A percentile compares a stretch with the other conserved stretches of the same genome.
Evolutionary conservation across 331 rosid species (phyloP).

Genomic region (Cucumis variabilis): DNA sequence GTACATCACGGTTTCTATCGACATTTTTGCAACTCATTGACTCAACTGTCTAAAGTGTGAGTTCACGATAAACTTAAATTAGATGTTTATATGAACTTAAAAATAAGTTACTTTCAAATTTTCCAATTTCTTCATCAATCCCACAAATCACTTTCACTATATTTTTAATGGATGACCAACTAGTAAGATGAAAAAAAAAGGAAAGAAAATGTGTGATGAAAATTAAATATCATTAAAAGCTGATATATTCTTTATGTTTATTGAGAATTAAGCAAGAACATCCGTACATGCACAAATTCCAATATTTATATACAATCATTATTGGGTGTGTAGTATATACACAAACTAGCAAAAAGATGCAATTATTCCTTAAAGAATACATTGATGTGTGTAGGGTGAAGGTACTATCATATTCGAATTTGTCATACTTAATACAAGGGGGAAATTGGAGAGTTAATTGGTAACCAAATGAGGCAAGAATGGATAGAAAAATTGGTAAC

Average conservation of each 20-base stretch:
- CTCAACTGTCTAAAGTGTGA: too few species aligned
- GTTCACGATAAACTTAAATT: too few species aligned
- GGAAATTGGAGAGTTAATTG: neutral
- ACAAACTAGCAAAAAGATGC: constrained; percentile 14
- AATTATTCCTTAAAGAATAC: constrained; percentile 23
- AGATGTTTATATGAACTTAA: neutral
- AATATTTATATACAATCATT: neutral
- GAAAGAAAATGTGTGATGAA: neutral
- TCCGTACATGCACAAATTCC: neutral
- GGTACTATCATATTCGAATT: neutral
- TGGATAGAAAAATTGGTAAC: too few species aligned
- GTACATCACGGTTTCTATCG: too few species aligned
- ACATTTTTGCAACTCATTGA: too few species aligned
- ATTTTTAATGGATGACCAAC: neutral
- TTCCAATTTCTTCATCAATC: constrained; percentile 5
- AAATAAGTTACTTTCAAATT: neutral
- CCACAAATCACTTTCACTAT: constrained; percentile 28
- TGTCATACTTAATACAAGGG: neutral
- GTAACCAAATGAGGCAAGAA: too few species aligned
- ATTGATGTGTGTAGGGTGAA: neutral
- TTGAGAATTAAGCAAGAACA: constrained; percentile 2
- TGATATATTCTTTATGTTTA: constrained; percentile 12
- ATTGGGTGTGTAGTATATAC: constrained; percentile 4
- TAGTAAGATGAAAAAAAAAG: neutral
- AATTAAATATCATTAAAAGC: neutral